Evolutionary conservation across 2,329 filamentous ascomycete species (phyloP).

Genomic region (Colletotrichum filicis): DNA sequence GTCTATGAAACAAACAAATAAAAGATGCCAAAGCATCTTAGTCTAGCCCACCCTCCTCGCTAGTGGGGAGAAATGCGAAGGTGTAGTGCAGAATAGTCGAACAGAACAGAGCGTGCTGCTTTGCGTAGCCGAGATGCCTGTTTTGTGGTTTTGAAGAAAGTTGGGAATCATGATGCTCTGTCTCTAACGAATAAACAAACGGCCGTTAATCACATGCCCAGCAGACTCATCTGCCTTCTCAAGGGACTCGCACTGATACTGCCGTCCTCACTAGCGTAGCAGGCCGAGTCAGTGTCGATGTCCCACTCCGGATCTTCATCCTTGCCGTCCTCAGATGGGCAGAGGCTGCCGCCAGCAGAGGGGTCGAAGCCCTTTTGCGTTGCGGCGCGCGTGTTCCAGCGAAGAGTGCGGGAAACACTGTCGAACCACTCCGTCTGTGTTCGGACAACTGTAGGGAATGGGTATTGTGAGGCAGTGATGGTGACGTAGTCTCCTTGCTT

Average conservation of each 20-base stretch:
- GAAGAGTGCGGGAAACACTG: conserved; percentile 88
- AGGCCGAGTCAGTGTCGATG: conserved; percentile 88
- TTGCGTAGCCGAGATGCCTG: background rate
- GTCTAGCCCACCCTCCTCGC: conserved; percentile 2
- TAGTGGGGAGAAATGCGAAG: background rate
- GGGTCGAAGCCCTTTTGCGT: conserved; percentile 89
- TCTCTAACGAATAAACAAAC: background rate
- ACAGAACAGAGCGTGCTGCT: background rate
- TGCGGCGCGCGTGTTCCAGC: conserved; percentile 95
- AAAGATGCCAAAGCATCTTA: background rate
- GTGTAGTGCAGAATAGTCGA: background rate
- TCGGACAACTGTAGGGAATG: conserved; percentile 94
- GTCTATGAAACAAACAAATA: conserved; percentile 10
- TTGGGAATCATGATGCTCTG: conserved; percentile 5
- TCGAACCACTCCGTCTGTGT: conserved; percentile 96
- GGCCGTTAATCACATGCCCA: conserved; percentile 63
- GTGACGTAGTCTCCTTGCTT: conserved; percentile 95
- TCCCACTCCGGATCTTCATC: conserved; percentile 80
- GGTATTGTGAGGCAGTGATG: conserved; percentile 94
- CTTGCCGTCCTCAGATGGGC: conserved; percentile 59
- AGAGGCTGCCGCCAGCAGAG: conserved; percentile 43
- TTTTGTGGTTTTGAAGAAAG: background rate
- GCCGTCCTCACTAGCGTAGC: conserved; percentile 78
- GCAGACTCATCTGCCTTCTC: conserved; percentile 77
- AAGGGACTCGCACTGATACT: conserved; percentile 75